Conservation (phyloP, 2,329 filamentous ascomycete species). For the Hymenoscyphus fructigenus region DNA sequence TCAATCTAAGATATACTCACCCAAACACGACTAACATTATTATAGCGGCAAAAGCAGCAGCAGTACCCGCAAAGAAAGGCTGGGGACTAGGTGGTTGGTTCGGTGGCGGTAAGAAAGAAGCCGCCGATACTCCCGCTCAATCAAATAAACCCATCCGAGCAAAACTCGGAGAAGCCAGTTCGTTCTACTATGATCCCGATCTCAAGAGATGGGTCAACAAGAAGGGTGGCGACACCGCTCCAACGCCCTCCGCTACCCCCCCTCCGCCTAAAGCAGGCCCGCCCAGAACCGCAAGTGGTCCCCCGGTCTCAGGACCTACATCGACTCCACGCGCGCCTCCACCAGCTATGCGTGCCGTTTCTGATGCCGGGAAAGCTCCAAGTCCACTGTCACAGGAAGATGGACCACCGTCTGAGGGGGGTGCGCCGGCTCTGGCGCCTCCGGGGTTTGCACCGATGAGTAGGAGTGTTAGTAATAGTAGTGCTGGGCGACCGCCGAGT, state of each 20-base stretch:
- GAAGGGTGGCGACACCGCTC: slow-evolving; percentile 65
- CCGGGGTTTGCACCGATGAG: slow-evolving; percentile 23
- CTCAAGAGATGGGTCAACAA: slow-evolving; percentile 98
- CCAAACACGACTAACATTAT: slow-evolving; percentile 15
- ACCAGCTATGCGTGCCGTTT: slow-evolving; percentile 6
- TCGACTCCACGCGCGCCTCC: slow-evolving; percentile 9
- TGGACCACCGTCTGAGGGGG: slow-evolving; percentile 9
- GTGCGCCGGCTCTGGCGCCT: slow-evolving; percentile 15
- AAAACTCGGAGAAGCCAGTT: slow-evolving; percentile 90
- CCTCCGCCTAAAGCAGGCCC: slow-evolving; percentile 69
- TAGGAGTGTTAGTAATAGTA: slow-evolving; percentile 29
- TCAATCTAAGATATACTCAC: slow-evolving; percentile 21
- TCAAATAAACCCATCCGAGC: slow-evolving; percentile 75
- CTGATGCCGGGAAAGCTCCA: slow-evolving; percentile 35
- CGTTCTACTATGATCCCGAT: slow-evolving; percentile 93
- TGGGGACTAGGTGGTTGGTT: slow-evolving; percentile 90
- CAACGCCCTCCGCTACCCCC: slow-evolving; percentile 65
- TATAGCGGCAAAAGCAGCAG: slow-evolving; percentile 59
- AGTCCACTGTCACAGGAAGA: slow-evolving; percentile 21
- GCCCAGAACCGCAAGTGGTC: slow-evolving; percentile 37
- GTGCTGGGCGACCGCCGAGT: slow-evolving; percentile 28
- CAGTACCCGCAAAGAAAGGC: slow-evolving; percentile 58
- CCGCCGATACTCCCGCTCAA: slow-evolving; percentile 36
- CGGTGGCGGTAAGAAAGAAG: slow-evolving; percentile 63
- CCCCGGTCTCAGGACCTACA: slow-evolving; percentile 12